Evolutionary conservation across 495 filamentous ascomycete species (phyloP), one percentile per base, ranked within the genome.

Genomic region (Cercophora samala): DNA sequence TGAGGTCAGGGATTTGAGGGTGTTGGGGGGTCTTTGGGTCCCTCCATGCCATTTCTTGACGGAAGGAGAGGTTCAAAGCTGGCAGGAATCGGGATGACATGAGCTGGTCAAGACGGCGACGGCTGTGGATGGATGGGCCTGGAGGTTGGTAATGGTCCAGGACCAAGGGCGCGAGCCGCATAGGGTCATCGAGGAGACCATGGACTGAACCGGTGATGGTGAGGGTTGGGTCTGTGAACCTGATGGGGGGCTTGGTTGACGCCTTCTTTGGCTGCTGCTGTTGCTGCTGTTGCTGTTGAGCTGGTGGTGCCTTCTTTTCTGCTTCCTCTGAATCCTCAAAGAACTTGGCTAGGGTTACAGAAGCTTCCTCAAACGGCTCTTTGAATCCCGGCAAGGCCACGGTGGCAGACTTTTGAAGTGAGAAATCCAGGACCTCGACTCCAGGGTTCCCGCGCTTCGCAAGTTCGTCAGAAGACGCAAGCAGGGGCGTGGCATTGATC

Each of bases 401-500:
- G 22, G 77, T 80, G 32, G 75, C 70, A 21, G 77, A 70, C 3
- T 79, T 76, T 3, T 78, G 63, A 9, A 82, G 68, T 26, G 79
- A 80, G 26, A 73, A 66, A 62, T 74, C 74, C 51, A 75, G 6
- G 11, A 71, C 63, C 6, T 55, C 32, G 3, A 70, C 5, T 3
- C 66, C 32, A 29, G 60, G 13, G 1, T 21, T 23, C 4, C 54
- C 46, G 3, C 64, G 66, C 51, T 60, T 58, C 23, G 52, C 61
- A 18, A 55, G 13, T 5, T 51, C 58, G 37, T 46, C 66, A 21
- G 32, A 46, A 4, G 65, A 51, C 21, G 55, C 13, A 25, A 65
- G 18, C 3, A 66, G 17, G 0, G 68, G 58, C 1, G 62, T 25
- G 11, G 69, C 66, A 9, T 70, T 66, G 22, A 74, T 6, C 11